Percentiles rank a stretch among this genome's conserved stretches.
Evolutionary conservation across 2,329 filamentous ascomycete species (phyloP).

Genomic region (Aspergillus ruber): DNA sequence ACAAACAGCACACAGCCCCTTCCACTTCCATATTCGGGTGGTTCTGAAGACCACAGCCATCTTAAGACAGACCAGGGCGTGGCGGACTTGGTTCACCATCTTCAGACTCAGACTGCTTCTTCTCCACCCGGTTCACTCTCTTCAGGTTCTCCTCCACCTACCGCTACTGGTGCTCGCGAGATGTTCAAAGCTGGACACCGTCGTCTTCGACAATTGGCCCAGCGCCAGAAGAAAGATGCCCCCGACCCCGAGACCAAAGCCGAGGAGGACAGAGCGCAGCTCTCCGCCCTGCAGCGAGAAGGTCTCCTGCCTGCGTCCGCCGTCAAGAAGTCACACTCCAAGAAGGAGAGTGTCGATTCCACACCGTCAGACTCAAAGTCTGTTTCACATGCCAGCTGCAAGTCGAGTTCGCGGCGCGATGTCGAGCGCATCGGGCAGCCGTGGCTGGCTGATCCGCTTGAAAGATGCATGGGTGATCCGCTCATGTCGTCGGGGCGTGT

Average conservation of each 20-base stretch:
- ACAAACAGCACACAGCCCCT: not conserved
- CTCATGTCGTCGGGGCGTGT: constrained; percentile 14
- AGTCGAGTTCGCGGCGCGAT: constrained; percentile 26
- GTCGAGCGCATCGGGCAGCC: constrained; percentile 33
- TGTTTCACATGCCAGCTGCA: not conserved
- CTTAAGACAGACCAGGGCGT: not conserved
- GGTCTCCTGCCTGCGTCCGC: constrained; percentile 20
- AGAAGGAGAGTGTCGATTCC: constrained; percentile 16
- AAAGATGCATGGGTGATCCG: constrained; percentile 7
- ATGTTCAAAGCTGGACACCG: constrained; percentile 27
- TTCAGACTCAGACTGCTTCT: constrained; percentile 2
- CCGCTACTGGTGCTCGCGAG: constrained; percentile 19
- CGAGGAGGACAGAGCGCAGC: constrained; percentile 21
- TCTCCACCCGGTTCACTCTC: constrained; percentile 6
- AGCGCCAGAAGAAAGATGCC: constrained; percentile 22
- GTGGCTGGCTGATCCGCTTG: constrained; percentile 27
- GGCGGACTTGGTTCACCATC: not conserved
- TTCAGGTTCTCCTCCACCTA: not conserved
- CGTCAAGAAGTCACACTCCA: constrained; percentile 13
- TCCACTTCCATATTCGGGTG: not conserved
- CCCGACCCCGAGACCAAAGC: constrained; percentile 15
- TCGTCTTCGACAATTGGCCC: constrained; percentile 29
- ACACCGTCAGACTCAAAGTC: constrained; percentile 9
- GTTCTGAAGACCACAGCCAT: not conserved
- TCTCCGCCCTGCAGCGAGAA: constrained; percentile 24